Evolutionary conservation across 768 basidiomycete species (phyloP).

Genomic region (Boletus patriciae): DNA sequence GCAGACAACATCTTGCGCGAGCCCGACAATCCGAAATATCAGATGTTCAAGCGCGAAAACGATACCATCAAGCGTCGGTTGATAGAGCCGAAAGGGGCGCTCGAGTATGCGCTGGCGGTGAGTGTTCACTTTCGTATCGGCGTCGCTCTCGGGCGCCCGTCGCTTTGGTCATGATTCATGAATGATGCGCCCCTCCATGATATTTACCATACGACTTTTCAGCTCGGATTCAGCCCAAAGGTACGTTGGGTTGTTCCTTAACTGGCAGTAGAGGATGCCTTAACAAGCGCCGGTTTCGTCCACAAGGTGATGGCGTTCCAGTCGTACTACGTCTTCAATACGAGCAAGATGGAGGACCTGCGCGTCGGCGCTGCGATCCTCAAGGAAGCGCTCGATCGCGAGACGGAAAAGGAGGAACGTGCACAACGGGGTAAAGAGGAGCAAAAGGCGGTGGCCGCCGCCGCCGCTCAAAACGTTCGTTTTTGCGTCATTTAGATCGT

Average conservation of each 20-base stretch:
- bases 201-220: neutral
- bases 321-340: constrained; percentile 67
- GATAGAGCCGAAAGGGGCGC: constrained; percentile 65
- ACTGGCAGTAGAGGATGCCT: too few relatives aligned
- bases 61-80: constrained; percentile 60
- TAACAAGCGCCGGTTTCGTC: neutral
- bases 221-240: constrained; percentile 62
- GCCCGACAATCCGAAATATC: constrained; percentile 70
- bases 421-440: constrained; percentile 47
- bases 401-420: constrained; percentile 49
- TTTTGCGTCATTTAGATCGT: neutral
- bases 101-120: constrained; percentile 77
- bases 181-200: too few relatives aligned
- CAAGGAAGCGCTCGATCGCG: constrained; percentile 57
- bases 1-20: constrained; percentile 74
- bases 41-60: constrained; percentile 77
- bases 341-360: constrained; percentile 52
- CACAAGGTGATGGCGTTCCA: constrained; percentile 67
- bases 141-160: too few relatives aligned
- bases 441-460: constrained; percentile 58
- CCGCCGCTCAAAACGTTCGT: constrained; percentile 55
- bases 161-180: too few relatives aligned
- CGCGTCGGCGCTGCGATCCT: constrained; percentile 65
- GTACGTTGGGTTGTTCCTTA: constrained; percentile 36
- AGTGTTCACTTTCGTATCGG: neutral